Base-by-base conservation (phyloP, 2,329 filamentous ascomycete genomes). In the Microdochium paspali region DNA sequence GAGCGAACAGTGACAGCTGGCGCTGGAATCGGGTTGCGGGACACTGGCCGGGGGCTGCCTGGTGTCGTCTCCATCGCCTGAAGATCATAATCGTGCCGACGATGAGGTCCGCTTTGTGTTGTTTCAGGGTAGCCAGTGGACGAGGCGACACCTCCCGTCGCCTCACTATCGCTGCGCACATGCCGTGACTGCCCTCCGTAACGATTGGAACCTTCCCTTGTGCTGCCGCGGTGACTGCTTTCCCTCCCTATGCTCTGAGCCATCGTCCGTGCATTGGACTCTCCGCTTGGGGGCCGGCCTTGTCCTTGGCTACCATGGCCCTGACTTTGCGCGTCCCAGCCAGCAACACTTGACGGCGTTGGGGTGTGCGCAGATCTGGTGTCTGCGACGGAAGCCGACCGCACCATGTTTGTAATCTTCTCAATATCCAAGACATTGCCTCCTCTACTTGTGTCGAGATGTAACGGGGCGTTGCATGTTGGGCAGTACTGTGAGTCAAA, bases 401-500 rank as follows among this genome's bases (percentile, higher is more conserved):
- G 85, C 51, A 97, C 88, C 65, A 97, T 87, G 63, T 81, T 93
- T 67, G 89, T 94, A 54, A 97, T 82, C 77, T 96, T 97, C 67
- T 95, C 91, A 58, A 95, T 85, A 68, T 95, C 88, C 56, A 95
- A 73, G 47, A 96, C 85, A 71, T 95, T 96, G 54, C 90, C 90
- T 50, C 90, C 90, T 53, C 93, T 80, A 64, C 88, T 95, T 6
- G 90, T 93, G 67, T 98, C 93, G 40, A 98, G 73, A 52, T 90
- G 89, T 46, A 98, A 71, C 20, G 93, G 90, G 53, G 90, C 87
- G 71, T 95, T 86, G 67, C 93, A 98, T 54, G 87, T 86, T 24
- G 93, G 93, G 67, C 93, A 98, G 60, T 89, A 90, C 60, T 97
- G 90, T 46, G 87, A 87, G 56, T 97, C 90, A 50, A 91, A 87